These are phyloP conservation scores for Pythium rhizo-oryzae DNA, from an alignment of 352 stramenopile genomes.

Conservation along the genomic window DNA sequence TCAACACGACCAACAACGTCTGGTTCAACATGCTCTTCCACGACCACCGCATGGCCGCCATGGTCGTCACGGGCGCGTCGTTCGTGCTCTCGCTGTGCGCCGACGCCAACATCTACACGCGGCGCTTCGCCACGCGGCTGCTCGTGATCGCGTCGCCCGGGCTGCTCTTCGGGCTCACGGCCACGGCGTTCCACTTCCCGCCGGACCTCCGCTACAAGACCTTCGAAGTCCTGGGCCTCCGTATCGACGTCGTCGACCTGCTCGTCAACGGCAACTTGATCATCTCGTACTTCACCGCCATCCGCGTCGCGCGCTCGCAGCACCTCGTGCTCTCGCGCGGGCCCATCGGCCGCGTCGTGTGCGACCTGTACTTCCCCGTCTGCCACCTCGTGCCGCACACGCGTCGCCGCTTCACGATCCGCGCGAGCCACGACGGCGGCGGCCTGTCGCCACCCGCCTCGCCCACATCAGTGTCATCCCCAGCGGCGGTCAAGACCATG, in stretches of 20 bases:
- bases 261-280: conserved; percentile 21
- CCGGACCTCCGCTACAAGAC: conserved; percentile 16
- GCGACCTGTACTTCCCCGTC: conserved; percentile 19
- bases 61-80: conserved; percentile 5
- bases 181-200: conserved; percentile 12
- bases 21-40: conserved; percentile 21
- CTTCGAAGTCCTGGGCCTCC: conserved; percentile 5
- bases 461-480: neutral
- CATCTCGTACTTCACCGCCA: conserved; percentile 16
- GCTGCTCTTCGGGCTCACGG: conserved; percentile 12
- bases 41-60: conserved; percentile 11
- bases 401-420: neutral
- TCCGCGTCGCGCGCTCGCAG: conserved; percentile 10
- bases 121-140: conserved; percentile 10
- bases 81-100: conserved; percentile 18
- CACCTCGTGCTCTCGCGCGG: conserved; percentile 15
- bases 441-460: too few species aligned
- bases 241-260: conserved; percentile 14
- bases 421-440: neutral
- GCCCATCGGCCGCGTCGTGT: conserved; percentile 8
- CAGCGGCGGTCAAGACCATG: neutral
- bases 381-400: conserved; percentile 11
- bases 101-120: conserved; percentile 23
- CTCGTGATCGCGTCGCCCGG: conserved; percentile 16
- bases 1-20: conserved; percentile 22